These are phyloP conservation scores for Backusella liffmaniae DNA, from an alignment of 192 early-diverging fungal species.

Conservation along the genomic window DNA sequence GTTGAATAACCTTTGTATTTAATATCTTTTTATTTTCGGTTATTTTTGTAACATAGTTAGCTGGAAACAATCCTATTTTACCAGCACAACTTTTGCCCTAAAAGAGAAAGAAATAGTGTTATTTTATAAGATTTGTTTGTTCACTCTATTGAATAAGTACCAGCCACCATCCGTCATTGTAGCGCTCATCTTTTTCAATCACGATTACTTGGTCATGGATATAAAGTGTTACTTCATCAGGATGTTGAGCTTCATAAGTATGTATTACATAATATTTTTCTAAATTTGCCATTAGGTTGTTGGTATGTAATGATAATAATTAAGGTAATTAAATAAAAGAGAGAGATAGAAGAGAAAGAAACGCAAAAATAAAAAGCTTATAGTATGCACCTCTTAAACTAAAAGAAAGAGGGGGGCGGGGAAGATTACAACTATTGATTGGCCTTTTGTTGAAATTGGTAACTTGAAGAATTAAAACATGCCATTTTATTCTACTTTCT, in stretches of 20 bases:
- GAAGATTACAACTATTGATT: neutral
- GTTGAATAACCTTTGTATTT: conserved; percentile 1
- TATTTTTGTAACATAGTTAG: conserved; percentile 55
- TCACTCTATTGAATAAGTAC: conserved; percentile 25
- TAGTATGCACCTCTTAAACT: neutral
- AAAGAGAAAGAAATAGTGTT: no score
- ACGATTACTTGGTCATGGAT: conserved; percentile 65
- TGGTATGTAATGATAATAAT: neutral
- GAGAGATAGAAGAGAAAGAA: neutral
- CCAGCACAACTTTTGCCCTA: conserved; percentile 63
- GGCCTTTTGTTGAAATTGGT: neutral
- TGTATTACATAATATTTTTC: conserved; percentile 56
- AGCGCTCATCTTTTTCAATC: conserved; percentile 66
- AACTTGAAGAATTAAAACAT: neutral
- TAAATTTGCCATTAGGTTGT: conserved; percentile 16
- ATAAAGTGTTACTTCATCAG: conserved; percentile 68
- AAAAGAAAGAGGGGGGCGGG: neutral
- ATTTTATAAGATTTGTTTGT: neutral
- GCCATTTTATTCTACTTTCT: neutral
- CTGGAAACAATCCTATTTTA: conserved; percentile 67
- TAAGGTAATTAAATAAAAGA: neutral
- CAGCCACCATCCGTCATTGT: conserved; percentile 79
- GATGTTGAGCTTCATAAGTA: conserved; percentile 57
- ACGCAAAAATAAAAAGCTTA: neutral
- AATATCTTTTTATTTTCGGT: conserved; percentile 5